Conservation (phyloP, 2,329 filamentous ascomycete genomes). For the Penicillium sp. region DNA sequence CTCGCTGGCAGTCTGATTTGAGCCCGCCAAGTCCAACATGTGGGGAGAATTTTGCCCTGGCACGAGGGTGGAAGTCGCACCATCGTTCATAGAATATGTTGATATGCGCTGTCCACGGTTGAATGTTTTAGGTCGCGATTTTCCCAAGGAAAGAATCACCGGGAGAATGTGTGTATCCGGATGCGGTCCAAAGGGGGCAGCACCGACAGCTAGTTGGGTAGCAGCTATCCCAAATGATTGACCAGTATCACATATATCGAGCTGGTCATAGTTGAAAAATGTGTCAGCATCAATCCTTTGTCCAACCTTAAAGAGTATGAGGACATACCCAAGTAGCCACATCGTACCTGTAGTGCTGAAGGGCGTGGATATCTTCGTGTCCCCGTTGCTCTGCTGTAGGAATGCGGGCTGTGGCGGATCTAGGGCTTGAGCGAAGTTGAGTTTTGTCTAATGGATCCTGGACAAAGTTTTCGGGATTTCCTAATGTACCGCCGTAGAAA, state of each 20-base stretch:
- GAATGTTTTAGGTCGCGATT: not conserved
- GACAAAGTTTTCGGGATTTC: not conserved
- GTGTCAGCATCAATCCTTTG: not conserved
- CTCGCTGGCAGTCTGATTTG: not conserved
- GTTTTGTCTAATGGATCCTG: not conserved
- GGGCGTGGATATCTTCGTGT: constrained; percentile 29
- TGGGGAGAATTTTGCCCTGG: too few species aligned
- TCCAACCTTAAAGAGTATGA: not conserved
- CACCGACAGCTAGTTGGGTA: constrained; percentile 23
- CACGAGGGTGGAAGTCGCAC: too few species aligned
- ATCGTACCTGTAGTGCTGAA: constrained; percentile 45
- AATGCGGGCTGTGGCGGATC: not conserved
- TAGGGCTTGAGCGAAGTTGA: too few species aligned
- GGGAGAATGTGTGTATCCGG: constrained; percentile 7
- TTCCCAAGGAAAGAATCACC: not conserved
- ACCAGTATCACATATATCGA: constrained; percentile 42
- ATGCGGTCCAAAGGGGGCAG: not conserved
- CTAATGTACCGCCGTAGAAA: not conserved
- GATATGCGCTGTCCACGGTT: not conserved
- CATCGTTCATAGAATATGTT: too few species aligned
- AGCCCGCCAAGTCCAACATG: too few species aligned
- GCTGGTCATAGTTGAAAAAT: constrained; percentile 23
- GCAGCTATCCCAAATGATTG: constrained; percentile 41
- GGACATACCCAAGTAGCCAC: constrained; percentile 45
- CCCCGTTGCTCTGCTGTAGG: not conserved